Percentiles rank a stretch among this genome's conserved stretches.
Conservation (phyloP, 768 basidiomycete genomes). For the Rhodotorula diobovata region DNA sequence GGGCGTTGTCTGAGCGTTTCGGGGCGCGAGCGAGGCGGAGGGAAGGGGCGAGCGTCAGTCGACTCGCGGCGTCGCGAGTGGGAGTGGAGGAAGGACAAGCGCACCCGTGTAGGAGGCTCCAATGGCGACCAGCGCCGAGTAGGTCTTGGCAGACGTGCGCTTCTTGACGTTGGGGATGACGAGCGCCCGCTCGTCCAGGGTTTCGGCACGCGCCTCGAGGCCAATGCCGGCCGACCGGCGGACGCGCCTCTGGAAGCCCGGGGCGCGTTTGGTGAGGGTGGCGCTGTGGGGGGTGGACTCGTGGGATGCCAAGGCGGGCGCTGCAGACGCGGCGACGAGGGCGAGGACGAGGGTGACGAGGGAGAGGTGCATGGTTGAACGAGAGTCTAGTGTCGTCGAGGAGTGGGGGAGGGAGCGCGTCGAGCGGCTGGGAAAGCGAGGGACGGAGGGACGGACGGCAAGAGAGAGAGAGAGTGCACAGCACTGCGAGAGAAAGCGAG, state of each 20-base stretch:
- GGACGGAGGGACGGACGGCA: too few relatives aligned
- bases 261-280: background rate
- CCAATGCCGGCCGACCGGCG: background rate
- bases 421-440: background rate
- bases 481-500: too few relatives aligned
- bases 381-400: background rate
- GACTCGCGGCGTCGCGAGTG: background rate
- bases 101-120: slow-evolving; percentile 33
- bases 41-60: too few relatives aligned
- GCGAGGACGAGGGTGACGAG: background rate
- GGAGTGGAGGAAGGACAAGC: background rate
- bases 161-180: background rate
- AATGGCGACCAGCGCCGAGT: slow-evolving; percentile 28
- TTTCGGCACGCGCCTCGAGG: background rate
- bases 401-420: background rate
- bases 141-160: background rate
- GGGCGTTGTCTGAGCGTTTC: slow-evolving; percentile 36
- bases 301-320: background rate
- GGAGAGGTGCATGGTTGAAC: background rate
- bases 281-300: background rate
- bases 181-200: background rate
- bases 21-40: background rate
- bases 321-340: background rate
- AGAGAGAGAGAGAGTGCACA: background rate
- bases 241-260: background rate